These are phyloP conservation scores for Apiotrichum gracile DNA, from an alignment of 1,284 basidiomycete species.

Conservation along the genomic window DNA sequence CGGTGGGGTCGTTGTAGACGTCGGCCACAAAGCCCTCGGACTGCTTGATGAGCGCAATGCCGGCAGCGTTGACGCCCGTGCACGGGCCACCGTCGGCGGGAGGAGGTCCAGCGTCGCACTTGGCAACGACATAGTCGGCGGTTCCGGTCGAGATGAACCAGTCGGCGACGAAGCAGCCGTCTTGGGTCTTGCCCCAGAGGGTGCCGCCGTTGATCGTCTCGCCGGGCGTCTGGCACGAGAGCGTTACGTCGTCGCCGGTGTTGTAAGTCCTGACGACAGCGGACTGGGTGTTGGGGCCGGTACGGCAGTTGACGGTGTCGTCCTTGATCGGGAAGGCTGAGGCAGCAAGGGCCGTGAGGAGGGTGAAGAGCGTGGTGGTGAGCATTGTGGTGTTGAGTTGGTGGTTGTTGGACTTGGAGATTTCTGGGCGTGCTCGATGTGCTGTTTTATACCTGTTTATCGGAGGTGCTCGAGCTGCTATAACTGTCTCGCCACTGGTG, in stretches of 20 bases:
- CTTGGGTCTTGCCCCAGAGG: conserved; percentile 7
- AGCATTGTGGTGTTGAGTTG: not conserved
- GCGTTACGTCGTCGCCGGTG: not conserved
- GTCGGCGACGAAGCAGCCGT: conserved; percentile 13
- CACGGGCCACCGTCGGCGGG: no score
- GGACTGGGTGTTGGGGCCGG: conserved; percentile 5
- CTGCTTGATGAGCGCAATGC: conserved; percentile 6
- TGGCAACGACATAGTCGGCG: not conserved
- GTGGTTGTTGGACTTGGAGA: no score
- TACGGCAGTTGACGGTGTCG: conserved; percentile 7
- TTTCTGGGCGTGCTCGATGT: no score
- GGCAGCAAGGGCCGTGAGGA: not conserved
- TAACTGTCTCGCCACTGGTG: no score
- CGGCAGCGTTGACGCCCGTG: conserved; percentile 1
- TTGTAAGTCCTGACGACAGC: not conserved
- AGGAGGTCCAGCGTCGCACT: no score
- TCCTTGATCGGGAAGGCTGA: conserved; percentile 3
- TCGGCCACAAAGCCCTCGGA: conserved; percentile 6
- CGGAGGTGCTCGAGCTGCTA: no score
- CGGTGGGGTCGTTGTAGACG: conserved; percentile 3
- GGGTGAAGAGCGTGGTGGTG: not conserved
- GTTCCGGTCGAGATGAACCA: conserved; percentile 6
- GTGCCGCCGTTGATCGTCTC: conserved; percentile 1
- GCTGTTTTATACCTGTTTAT: no score
- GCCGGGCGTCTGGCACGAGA: conserved; percentile 10